Conservation (phyloP, 371 early-diverging fungal species). For the Lichtheimia ornata region DNA sequence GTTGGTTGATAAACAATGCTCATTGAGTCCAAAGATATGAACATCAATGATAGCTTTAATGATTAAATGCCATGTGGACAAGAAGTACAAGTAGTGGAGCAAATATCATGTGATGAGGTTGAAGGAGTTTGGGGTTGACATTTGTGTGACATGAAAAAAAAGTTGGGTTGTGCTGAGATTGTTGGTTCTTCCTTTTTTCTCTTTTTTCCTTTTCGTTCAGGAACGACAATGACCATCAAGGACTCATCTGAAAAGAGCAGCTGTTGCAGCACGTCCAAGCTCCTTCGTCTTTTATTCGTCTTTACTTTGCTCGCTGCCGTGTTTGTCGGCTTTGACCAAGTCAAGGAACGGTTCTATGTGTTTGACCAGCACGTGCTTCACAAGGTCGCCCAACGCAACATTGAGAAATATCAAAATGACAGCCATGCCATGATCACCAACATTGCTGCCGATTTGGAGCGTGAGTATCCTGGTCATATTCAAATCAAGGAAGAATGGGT, state of each 20-base stretch:
- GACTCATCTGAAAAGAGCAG: neutral
- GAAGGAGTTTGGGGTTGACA: no score
- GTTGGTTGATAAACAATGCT: no score
- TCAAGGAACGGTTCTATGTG: conserved; percentile 40
- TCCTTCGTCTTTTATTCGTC: conserved; percentile 25
- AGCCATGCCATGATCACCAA: conserved; percentile 32
- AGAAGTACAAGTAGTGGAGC: no score
- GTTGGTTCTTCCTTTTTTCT: neutral
- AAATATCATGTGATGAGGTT: no score
- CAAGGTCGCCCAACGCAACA: conserved; percentile 43
- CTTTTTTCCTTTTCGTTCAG: neutral
- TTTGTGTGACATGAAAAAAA: no score
- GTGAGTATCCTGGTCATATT: conserved; percentile 50
- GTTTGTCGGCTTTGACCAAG: conserved; percentile 40
- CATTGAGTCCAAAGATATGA: no score
- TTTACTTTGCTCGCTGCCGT: conserved; percentile 27
- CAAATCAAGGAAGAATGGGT: conserved; percentile 51
- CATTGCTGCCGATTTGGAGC: conserved; percentile 40
- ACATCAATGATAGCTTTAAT: no score
- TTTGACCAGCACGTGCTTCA: conserved; percentile 50
- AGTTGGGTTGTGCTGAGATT: neutral
- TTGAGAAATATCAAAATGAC: conserved; percentile 38
- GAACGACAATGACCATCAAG: conserved; percentile 1
- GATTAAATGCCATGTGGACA: no score
- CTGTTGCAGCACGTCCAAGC: conserved; percentile 14